Evolutionary conservation across 2,329 filamentous ascomycete species (phyloP).

Genomic region (Metarhizium album): DNA sequence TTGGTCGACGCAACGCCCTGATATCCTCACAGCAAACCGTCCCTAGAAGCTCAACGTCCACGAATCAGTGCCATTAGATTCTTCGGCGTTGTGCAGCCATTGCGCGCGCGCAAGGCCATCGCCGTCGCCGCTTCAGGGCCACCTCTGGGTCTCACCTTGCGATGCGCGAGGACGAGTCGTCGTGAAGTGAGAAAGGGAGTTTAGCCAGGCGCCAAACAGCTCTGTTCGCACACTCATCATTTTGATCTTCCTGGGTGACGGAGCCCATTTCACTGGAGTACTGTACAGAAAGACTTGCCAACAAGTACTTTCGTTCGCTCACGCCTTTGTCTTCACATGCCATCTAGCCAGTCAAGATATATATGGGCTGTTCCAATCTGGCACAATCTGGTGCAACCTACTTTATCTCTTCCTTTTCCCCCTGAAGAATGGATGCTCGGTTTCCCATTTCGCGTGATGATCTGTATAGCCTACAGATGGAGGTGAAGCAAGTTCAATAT

Average conservation of each 20-base stretch:
- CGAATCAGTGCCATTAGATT: not conserved
- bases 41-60: not conserved
- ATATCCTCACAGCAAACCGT: no score
- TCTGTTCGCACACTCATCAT: not conserved
- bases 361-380: not conserved
- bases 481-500: slow-evolving; percentile 56
- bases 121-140: not conserved
- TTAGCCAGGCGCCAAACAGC: not conserved
- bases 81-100: not conserved
- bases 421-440: slow-evolving; percentile 50
- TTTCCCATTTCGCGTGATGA: slow-evolving; percentile 51
- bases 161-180: not conserved
- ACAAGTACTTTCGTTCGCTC: not conserved
- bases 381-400: not conserved
- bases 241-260: not conserved
- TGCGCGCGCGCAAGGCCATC: not conserved
- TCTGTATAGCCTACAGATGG: slow-evolving; percentile 58
- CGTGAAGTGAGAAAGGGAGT: not conserved
- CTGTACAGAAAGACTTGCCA: not conserved
- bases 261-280: not conserved
- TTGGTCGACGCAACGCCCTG: not conserved
- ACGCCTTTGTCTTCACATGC: not conserved
- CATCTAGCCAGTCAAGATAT: not conserved
- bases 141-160: slow-evolving; percentile 2
- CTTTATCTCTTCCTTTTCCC: not conserved